These are phyloP conservation scores for Zoysia pacifica DNA, from an alignment of 176 grass and related monocot genomes.

Conservation along the genomic window DNA sequence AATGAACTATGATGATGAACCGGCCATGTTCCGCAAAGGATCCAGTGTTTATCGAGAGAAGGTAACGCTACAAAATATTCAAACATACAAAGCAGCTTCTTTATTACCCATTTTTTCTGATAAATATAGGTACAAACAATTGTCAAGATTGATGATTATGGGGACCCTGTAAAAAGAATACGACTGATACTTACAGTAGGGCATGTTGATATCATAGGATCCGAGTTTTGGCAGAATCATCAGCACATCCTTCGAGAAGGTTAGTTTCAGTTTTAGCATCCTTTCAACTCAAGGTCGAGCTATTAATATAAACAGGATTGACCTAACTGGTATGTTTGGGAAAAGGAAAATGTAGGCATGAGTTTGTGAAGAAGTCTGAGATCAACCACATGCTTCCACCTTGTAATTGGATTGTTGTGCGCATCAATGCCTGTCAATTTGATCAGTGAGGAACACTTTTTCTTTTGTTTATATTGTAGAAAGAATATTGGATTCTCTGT, in stretches of 20 bases:
- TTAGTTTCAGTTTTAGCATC: constrained; percentile 33
- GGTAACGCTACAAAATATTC: constrained; percentile 37
- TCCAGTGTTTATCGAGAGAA: constrained; percentile 68
- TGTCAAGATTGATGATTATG: constrained; percentile 56
- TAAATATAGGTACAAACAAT: constrained; percentile 46
- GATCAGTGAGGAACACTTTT: constrained; percentile 52
- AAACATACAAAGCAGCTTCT: constrained; percentile 4
- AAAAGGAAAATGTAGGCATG: constrained; percentile 53
- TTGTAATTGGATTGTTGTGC: constrained; percentile 69
- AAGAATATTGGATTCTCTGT: neutral
- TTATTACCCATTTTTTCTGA: neutral
- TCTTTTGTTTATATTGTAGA: constrained; percentile 14
- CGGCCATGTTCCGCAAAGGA: constrained; percentile 68
- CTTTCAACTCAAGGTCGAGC: constrained; percentile 7
- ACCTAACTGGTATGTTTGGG: constrained; percentile 30
- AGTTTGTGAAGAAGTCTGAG: constrained; percentile 68
- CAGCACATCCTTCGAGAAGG: constrained; percentile 64
- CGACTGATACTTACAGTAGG: constrained; percentile 32
- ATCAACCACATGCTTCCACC: constrained; percentile 50
- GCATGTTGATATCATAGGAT: constrained; percentile 51
- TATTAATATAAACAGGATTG: constrained; percentile 15
- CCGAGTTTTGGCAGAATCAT: constrained; percentile 26
- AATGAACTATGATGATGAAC: constrained; percentile 67
- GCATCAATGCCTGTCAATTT: constrained; percentile 68
- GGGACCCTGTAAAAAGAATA: constrained; percentile 42